These are phyloP conservation scores for Alternaria longipes DNA, from an alignment of 2,329 filamentous ascomycete species.

Conservation along the genomic window DNA sequence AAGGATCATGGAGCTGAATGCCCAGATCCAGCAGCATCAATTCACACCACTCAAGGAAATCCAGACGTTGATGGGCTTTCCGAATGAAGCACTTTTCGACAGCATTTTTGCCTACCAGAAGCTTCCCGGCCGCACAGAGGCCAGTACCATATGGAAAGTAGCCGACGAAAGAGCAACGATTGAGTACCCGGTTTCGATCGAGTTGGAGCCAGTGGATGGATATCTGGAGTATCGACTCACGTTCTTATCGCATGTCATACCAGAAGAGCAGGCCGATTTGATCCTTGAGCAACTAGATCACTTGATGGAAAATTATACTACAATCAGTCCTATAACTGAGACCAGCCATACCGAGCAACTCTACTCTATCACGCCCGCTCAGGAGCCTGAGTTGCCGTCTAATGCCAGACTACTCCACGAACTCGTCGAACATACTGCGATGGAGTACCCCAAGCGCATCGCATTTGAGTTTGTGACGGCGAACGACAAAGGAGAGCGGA, in stretches of 20 bases:
- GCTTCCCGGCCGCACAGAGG: conserved; percentile 36
- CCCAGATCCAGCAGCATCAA: conserved; percentile 72
- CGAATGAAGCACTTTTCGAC: conserved; percentile 77
- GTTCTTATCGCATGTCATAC: conserved; percentile 70
- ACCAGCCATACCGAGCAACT: conserved; percentile 51
- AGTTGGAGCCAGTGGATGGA: conserved; percentile 69
- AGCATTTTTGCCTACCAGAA: conserved; percentile 88
- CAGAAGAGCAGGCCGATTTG: conserved; percentile 71
- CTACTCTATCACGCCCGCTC: conserved; percentile 73
- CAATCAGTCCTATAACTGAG: conserved; percentile 54
- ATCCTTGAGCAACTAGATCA: conserved; percentile 77
- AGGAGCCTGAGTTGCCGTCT: conserved; percentile 65
- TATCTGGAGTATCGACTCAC: conserved; percentile 71
- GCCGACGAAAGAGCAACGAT: conserved; percentile 72
- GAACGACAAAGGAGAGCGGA: conserved; percentile 58
- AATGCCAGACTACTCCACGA: conserved; percentile 74
- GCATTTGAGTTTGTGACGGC: conserved; percentile 79
- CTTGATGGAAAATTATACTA: conserved; percentile 64
- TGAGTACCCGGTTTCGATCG: conserved; percentile 83
- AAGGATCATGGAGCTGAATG: conserved; percentile 72
- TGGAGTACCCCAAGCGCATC: conserved; percentile 63
- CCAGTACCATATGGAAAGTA: conserved; percentile 64
- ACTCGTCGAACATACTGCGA: conserved; percentile 74
- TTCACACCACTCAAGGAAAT: conserved; percentile 75
- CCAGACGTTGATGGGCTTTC: conserved; percentile 74